A percentile compares a stretch with the other conserved stretches of the same genome.
These are phyloP conservation scores for Cantharellus anzutake DNA, from an alignment of 768 basidiomycete genomes.

Conservation along the genomic window DNA sequence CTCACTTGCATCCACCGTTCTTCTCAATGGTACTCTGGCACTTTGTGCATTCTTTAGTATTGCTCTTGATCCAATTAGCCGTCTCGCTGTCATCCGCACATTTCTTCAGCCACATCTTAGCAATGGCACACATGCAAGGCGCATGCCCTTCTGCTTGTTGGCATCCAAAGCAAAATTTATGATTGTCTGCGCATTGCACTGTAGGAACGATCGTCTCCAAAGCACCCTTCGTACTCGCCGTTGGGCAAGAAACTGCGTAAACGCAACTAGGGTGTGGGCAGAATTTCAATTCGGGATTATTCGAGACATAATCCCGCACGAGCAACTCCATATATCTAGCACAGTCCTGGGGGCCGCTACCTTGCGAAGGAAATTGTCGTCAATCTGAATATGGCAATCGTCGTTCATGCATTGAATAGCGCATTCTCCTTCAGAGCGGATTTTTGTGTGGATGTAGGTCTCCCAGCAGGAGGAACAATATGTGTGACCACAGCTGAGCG, in stretches of 20 bases:
- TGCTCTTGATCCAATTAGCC: slow-evolving; percentile 98
- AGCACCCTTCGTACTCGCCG: slow-evolving; percentile 56
- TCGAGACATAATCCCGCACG: slow-evolving; percentile 76
- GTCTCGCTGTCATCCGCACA: slow-evolving; percentile 97
- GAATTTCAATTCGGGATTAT: slow-evolving; percentile 68
- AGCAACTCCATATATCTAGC: slow-evolving; percentile 72
- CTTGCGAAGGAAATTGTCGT: slow-evolving; percentile 38
- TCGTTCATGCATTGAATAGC: slow-evolving; percentile 65
- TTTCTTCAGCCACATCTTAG: slow-evolving; percentile 90
- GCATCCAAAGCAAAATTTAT: slow-evolving; percentile 93
- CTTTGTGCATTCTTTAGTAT: slow-evolving; percentile 93
- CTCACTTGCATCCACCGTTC: slow-evolving; percentile 99
- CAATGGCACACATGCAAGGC: slow-evolving; percentile 75
- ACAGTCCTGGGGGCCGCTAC: slow-evolving; percentile 30
- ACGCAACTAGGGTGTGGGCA: slow-evolving; percentile 93
- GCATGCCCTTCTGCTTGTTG: slow-evolving; percentile 74
- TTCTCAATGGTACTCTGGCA: slow-evolving; percentile 99
- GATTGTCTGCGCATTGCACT: slow-evolving; percentile 53
- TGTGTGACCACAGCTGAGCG: slow-evolving; percentile 64
- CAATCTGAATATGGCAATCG: slow-evolving; percentile 42
- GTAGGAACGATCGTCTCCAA: slow-evolving; percentile 71
- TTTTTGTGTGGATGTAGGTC: slow-evolving; percentile 60
- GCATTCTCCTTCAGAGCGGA: slow-evolving; percentile 64
- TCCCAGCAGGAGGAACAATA: slow-evolving; percentile 78
- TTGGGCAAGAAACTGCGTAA: slow-evolving; percentile 76